A percentile compares a stretch with the other conserved stretches of the same genome.
Evolutionary conservation across 306 rosid genomes (phyloP).

Genomic region (Vicia faba): DNA sequence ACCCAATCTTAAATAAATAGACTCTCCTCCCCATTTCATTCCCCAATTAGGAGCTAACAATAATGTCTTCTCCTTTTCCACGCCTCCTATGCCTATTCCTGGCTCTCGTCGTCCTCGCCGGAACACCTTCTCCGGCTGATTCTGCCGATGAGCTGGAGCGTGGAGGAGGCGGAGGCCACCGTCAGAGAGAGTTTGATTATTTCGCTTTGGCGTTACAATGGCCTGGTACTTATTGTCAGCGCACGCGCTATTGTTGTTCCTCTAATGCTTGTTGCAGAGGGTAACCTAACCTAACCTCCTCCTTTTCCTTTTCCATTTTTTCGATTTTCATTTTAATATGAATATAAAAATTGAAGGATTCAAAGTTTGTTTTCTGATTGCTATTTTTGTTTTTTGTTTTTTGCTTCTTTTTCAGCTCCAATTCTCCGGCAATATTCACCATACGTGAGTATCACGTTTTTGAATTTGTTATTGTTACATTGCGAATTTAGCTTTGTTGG

Average conservation of each 20-base stretch:
- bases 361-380: neutral
- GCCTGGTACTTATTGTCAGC: conserved; percentile 73
- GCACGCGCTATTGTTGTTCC: conserved; percentile 62
- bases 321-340: no score
- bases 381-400: neutral
- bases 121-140: neutral
- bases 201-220: conserved; percentile 79
- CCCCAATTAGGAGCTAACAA: no score
- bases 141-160: conserved; percentile 2
- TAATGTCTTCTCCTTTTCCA: neutral
- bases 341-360: no score
- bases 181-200: conserved; percentile 87
- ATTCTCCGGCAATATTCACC: conserved; percentile 70
- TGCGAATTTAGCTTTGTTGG: neutral
- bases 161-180: conserved; percentile 12
- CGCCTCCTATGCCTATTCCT: conserved; percentile 6
- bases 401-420: conserved; percentile 55
- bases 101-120: conserved; percentile 11
- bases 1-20: neutral
- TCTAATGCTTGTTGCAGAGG: conserved; percentile 84
- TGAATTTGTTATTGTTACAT: neutral
- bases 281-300: conserved; percentile 35
- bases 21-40: neutral
- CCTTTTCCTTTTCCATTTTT: neutral
- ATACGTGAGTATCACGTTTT: conserved; percentile 77